Conservation (phyloP, 2,329 filamentous ascomycete species). For the Diaporthe sp. region DNA sequence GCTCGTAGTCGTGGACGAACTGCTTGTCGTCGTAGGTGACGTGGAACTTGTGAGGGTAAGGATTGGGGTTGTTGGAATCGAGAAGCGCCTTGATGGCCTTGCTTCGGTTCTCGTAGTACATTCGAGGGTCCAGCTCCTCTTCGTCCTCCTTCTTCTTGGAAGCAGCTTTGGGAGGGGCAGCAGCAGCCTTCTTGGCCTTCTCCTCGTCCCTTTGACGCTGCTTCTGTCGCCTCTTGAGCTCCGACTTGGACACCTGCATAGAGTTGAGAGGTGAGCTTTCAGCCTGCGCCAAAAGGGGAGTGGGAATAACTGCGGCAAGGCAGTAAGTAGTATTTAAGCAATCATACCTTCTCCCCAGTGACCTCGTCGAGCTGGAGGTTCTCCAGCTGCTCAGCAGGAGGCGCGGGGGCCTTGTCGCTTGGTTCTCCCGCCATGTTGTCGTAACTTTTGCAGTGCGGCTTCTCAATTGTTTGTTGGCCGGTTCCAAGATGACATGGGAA, state of each 20-base stretch:
- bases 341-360: constrained; percentile 77
- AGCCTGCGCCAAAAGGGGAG: neutral
- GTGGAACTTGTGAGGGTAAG: constrained; percentile 94
- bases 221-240: constrained; percentile 97
- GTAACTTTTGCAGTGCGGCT: neutral
- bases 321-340: neutral
- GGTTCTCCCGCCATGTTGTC: constrained; percentile 38
- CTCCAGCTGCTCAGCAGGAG: constrained; percentile 64
- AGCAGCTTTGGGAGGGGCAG: constrained; percentile 58
- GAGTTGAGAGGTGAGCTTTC: constrained; percentile 19
- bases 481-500: neutral
- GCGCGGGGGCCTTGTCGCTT: constrained; percentile 37
- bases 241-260: constrained; percentile 75
- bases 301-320: neutral
- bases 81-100: constrained; percentile 80
- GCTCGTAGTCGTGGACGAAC: constrained; percentile 81
- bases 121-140: constrained; percentile 67
- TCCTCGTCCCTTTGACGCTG: constrained; percentile 85
- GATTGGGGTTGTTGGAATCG: constrained; percentile 78
- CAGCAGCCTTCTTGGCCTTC: constrained; percentile 87
- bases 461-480: constrained; percentile 26
- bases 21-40: constrained; percentile 84
- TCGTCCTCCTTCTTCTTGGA: constrained; percentile 67
- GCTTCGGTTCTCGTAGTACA: constrained; percentile 96
- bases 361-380: constrained; percentile 91